These are phyloP conservation scores for Termitomyces sp. DNA, from an alignment of 768 basidiomycete genomes.

Conservation along the genomic window DNA sequence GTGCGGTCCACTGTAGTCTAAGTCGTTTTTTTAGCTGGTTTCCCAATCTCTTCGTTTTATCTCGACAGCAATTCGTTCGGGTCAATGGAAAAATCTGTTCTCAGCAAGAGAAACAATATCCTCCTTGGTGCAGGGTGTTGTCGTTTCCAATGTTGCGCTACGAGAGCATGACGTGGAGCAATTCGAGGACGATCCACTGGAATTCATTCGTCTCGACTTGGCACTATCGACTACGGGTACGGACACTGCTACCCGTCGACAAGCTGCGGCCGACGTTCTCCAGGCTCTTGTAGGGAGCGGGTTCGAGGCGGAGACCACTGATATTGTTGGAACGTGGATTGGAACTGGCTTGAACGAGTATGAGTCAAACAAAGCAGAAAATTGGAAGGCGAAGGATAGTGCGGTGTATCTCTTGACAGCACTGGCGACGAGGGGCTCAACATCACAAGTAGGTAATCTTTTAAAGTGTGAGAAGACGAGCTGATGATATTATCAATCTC, in stretches of 20 bases:
- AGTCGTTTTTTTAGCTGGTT: conserved; percentile 54
- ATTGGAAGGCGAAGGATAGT: conserved; percentile 91
- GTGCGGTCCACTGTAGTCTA: not conserved
- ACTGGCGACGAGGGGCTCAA: conserved; percentile 85
- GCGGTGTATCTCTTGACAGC: conserved; percentile 94
- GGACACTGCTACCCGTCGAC: conserved; percentile 81
- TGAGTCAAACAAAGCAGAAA: conserved; percentile 45
- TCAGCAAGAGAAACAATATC: conserved; percentile 77
- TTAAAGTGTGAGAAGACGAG: not conserved
- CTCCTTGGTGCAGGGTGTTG: conserved; percentile 81
- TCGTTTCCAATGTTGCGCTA: conserved; percentile 88
- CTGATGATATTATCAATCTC: conserved; percentile 1
- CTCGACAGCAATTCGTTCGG: conserved; percentile 87
- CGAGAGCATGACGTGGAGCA: conserved; percentile 89
- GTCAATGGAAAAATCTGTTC: conserved; percentile 77
- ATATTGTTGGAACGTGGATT: conserved; percentile 85
- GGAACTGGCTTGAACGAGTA: conserved; percentile 68
- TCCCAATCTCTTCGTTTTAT: conserved; percentile 89
- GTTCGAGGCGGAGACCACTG: conserved; percentile 81
- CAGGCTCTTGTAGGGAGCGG: conserved; percentile 82
- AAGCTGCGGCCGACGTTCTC: conserved; percentile 94
- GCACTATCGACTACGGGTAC: conserved; percentile 54
- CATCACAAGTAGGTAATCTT: conserved; percentile 54
- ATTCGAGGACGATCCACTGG: conserved; percentile 96
- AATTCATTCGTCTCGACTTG: conserved; percentile 87